These are phyloP conservation scores for Crucibulum laeve DNA, from an alignment of 768 basidiomycete species.

Conservation along the genomic window DNA sequence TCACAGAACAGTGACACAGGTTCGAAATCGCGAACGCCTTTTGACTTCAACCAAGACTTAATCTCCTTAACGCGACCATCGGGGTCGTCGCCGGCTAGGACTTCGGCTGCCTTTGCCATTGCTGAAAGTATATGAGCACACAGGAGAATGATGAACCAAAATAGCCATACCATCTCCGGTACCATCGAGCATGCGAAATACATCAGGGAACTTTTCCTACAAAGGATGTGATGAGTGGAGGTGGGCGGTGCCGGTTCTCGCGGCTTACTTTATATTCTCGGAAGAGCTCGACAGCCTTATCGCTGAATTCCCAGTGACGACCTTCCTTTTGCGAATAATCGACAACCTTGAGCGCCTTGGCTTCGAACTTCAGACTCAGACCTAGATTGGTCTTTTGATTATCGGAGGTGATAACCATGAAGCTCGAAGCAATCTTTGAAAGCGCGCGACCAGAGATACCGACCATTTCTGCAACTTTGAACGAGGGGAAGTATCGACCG, in stretches of 20 bases:
- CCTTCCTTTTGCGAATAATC: constrained; percentile 87
- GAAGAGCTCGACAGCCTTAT: constrained; percentile 78
- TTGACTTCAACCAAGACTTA: constrained; percentile 79
- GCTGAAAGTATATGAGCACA: constrained; percentile 39
- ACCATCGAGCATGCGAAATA: constrained; percentile 70
- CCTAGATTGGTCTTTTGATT: constrained; percentile 85
- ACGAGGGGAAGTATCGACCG: constrained; percentile 72
- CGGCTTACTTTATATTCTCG: constrained; percentile 71
- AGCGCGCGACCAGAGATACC: constrained; percentile 75
- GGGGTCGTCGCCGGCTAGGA: constrained; percentile 50
- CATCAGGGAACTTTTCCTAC: constrained; percentile 77
- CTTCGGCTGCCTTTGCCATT: constrained; percentile 64
- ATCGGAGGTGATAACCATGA: constrained; percentile 80
- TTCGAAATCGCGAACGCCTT: constrained; percentile 88
- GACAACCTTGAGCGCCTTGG: constrained; percentile 87
- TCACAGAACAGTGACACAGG: constrained; percentile 90
- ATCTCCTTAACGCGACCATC: constrained; percentile 74
- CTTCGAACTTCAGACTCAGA: constrained; percentile 94
- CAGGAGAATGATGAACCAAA: not conserved
- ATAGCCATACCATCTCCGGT: constrained; percentile 60
- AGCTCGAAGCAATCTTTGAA: constrained; percentile 88
- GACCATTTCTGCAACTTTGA: constrained; percentile 69
- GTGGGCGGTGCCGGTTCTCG: not conserved
- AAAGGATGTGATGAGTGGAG: constrained; percentile 2
- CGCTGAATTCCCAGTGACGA: constrained; percentile 89